These are phyloP conservation scores for Gentiana straminea DNA, from an alignment of 257 asterid genomes.

Conservation along the genomic window DNA sequence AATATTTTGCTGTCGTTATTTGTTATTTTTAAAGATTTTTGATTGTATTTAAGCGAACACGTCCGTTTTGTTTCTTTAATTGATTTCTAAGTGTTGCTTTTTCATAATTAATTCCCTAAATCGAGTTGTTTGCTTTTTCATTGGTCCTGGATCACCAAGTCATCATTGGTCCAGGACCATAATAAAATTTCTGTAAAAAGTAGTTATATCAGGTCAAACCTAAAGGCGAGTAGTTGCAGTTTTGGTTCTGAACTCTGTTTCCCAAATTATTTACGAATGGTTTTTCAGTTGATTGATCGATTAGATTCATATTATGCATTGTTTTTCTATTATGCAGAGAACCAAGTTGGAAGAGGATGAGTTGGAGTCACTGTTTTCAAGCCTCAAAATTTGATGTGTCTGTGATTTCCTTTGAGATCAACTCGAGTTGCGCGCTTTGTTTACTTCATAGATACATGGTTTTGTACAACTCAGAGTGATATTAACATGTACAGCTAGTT, in stretches of 20 bases:
- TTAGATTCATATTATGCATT: neutral
- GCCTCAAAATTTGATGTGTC: conserved; percentile 45
- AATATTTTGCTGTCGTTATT: no score
- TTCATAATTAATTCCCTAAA: neutral
- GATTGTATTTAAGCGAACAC: no score
- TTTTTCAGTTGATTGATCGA: no score
- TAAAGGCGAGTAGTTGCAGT: neutral
- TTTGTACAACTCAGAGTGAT: no score
- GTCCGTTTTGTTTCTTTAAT: neutral
- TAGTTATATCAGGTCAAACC: neutral
- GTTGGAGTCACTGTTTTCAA: conserved; percentile 74
- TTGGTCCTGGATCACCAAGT: no score
- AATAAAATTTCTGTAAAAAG: no score
- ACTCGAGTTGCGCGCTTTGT: no score
- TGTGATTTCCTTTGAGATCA: no score
- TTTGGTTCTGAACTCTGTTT: neutral
- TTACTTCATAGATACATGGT: no score
- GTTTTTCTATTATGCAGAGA: conserved; percentile 38
- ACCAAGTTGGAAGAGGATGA: conserved; percentile 67
- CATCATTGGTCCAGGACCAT: no score
- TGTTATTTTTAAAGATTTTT: neutral
- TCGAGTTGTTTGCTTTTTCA: neutral
- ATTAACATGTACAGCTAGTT: no score
- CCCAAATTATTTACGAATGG: neutral
- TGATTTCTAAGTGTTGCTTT: neutral